Conservation (phyloP, 2,329 filamentous ascomycete genomes). For the Knufia fluminis region DNA sequence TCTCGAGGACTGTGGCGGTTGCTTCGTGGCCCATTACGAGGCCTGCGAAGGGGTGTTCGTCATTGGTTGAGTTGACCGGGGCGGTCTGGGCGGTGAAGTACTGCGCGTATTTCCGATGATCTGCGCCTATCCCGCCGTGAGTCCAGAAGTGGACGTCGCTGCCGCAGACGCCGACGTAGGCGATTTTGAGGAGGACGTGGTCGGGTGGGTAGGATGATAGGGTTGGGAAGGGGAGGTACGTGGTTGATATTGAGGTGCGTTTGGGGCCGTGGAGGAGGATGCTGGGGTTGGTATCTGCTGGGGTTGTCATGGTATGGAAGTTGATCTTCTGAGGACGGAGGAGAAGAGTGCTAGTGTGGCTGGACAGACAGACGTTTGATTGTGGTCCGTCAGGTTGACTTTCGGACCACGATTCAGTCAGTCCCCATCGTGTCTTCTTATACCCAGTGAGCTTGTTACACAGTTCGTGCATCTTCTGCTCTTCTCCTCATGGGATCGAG, state of each 20-base stretch:
- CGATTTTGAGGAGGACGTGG: conserved; percentile 37
- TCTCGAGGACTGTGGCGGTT: conserved; percentile 24
- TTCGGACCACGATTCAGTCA: too few species aligned
- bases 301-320: too few species aligned
- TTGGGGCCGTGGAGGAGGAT: conserved; percentile 34
- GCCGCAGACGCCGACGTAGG: conserved; percentile 38
- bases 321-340: too few species aligned
- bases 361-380: too few species aligned
- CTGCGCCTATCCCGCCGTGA: conserved; percentile 27
- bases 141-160: conserved; percentile 35
- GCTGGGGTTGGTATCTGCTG: conserved; percentile 31
- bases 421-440: too few species aligned
- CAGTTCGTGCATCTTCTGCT: too few species aligned
- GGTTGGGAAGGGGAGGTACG: conserved; percentile 32
- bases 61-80: too few species aligned
- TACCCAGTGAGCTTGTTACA: too few species aligned
- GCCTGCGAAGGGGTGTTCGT: too few species aligned
- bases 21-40: conserved; percentile 31
- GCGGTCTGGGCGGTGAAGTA: neutral
- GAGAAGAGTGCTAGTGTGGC: too few species aligned
- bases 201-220: conserved; percentile 27
- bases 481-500: too few species aligned
- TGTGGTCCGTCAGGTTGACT: too few species aligned
- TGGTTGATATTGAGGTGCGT: conserved; percentile 26
- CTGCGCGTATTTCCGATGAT: conserved; percentile 5